These are phyloP conservation scores for Termitomyces sp. DNA, from an alignment of 768 basidiomycete genomes.

Conservation along the genomic window DNA sequence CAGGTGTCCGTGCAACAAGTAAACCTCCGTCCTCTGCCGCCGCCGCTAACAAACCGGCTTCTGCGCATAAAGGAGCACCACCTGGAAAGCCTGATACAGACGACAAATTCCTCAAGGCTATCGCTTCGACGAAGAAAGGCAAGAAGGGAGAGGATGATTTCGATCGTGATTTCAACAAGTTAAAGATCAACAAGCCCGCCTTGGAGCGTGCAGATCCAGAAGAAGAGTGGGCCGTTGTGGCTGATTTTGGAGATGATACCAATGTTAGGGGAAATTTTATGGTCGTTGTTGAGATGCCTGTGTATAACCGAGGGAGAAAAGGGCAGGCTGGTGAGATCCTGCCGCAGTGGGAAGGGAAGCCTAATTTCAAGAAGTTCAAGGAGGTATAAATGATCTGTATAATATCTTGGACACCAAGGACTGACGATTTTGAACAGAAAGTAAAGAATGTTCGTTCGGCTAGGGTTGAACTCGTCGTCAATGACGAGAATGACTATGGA, in stretches of 20 bases:
- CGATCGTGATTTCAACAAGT: conserved; percentile 75
- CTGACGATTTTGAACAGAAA: conserved; percentile 19
- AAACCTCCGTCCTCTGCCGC: conserved; percentile 2
- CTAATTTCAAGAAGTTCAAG: conserved; percentile 78
- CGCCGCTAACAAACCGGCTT: conserved; percentile 14
- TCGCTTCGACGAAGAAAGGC: conserved; percentile 67
- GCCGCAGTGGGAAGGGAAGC: conserved; percentile 42
- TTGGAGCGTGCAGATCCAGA: conserved; percentile 40
- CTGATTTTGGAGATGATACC: conserved; percentile 59
- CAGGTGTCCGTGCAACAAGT: neutral
- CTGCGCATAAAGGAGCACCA: conserved; percentile 19
- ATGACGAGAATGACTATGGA: conserved; percentile 48
- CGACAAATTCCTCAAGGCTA: conserved; percentile 60
- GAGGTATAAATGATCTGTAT: conserved; percentile 32
- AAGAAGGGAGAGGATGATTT: conserved; percentile 66
- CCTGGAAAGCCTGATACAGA: conserved; percentile 62
- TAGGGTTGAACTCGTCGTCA: conserved; percentile 47
- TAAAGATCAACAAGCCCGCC: conserved; percentile 66
- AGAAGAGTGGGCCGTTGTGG: conserved; percentile 53
- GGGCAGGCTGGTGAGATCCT: conserved; percentile 16
- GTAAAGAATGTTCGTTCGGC: conserved; percentile 17
- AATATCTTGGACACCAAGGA: neutral
- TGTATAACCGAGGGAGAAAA: conserved; percentile 29
- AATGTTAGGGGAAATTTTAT: conserved; percentile 73
- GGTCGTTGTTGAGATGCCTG: conserved; percentile 66